Evolutionary conservation across 352 stramenopile genomes (phyloP).

Genomic region (Phytophthora fragariaefolia): DNA sequence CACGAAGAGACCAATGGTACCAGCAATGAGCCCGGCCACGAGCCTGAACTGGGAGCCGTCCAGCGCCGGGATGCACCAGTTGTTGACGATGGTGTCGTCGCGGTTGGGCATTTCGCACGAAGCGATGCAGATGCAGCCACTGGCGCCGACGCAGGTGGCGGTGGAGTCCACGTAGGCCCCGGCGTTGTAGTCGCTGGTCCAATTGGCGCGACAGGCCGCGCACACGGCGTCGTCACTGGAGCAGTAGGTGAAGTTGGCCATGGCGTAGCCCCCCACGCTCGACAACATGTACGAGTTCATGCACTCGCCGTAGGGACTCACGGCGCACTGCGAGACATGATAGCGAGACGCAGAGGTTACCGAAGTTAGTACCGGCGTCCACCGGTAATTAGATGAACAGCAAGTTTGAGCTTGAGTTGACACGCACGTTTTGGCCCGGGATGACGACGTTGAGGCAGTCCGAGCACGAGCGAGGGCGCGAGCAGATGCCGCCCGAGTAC

Average conservation of each 20-base stretch:
- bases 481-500: conserved; percentile 39
- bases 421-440: conserved; percentile 30
- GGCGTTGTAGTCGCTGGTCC: conserved; percentile 23
- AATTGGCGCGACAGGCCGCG: conserved; percentile 31
- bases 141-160: conserved; percentile 37
- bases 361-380: no score
- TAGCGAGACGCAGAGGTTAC: no score
- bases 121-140: conserved; percentile 53
- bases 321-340: conserved; percentile 38
- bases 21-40: conserved; percentile 30
- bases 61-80: conserved; percentile 37
- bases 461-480: conserved; percentile 37
- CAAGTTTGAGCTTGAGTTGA: neutral
- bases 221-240: conserved; percentile 36
- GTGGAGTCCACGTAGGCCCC: conserved; percentile 19
- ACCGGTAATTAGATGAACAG: no score
- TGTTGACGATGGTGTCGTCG: conserved; percentile 30
- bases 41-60: conserved; percentile 34
- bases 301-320: conserved; percentile 42
- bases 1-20: conserved; percentile 38
- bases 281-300: conserved; percentile 36
- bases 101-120: conserved; percentile 41
- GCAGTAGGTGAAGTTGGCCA: conserved; percentile 51
- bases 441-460: conserved; percentile 50
- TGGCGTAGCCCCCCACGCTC: conserved; percentile 31